A percentile compares a stretch with the other conserved stretches of the same genome.
Evolutionary conservation across 2,329 filamentous ascomycete species (phyloP).

Genomic region (Plectosphaerella sp.): DNA sequence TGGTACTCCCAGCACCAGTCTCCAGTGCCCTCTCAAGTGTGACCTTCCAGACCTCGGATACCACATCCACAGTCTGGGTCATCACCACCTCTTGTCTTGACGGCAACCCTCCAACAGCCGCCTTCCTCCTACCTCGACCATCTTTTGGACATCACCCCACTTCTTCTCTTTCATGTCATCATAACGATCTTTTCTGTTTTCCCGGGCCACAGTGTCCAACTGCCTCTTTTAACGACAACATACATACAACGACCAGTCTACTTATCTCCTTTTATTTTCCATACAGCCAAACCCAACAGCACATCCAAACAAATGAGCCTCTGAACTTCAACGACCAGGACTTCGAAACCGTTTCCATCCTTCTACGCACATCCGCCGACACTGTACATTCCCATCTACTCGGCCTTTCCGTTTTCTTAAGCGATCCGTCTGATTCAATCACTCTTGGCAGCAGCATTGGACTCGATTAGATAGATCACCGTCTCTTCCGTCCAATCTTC

Average conservation of each 20-base stretch:
- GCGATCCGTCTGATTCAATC: conserved; percentile 6
- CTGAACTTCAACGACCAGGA: conserved; percentile 27
- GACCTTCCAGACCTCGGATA: too few relatives aligned
- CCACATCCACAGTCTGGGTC: too few relatives aligned
- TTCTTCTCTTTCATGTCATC: conserved; percentile 32
- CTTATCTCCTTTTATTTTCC: conserved; percentile 12
- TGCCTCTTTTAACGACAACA: conserved; percentile 9
- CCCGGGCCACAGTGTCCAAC: conserved; percentile 8
- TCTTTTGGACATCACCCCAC: conserved; percentile 4
- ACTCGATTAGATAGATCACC: too few relatives aligned
- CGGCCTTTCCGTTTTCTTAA: background rate
- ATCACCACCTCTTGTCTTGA: background rate
- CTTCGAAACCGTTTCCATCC: conserved; percentile 14
- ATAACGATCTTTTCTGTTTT: conserved; percentile 36
- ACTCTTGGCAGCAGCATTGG: too few relatives aligned
- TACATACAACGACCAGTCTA: conserved; percentile 7
- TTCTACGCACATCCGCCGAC: background rate
- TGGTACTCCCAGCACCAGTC: background rate
- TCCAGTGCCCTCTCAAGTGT: background rate
- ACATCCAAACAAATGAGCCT: conserved; percentile 30
- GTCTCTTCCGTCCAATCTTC: background rate
- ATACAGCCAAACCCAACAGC: conserved; percentile 4
- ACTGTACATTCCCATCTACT: conserved; percentile 2
- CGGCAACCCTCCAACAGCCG: background rate
- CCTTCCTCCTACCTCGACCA: conserved; percentile 4